Base-by-base conservation (phyloP, 2,329 filamentous ascomycete genomes). In the Neocucurbitaria cava region DNA sequence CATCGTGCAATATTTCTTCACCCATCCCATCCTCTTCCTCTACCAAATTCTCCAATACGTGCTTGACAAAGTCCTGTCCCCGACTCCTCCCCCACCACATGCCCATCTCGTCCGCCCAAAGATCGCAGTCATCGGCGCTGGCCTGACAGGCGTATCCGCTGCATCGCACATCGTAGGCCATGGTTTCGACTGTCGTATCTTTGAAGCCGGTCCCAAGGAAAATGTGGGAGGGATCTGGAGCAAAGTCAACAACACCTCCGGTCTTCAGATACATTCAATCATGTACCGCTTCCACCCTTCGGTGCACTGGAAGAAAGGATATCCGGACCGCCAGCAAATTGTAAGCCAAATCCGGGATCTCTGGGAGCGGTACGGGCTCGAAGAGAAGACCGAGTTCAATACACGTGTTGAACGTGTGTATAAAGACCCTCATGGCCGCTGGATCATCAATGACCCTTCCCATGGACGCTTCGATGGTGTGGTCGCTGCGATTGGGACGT, bases 201-300 rank as follows among this genome's bases (percentile, higher is more conserved):
- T 96, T 61, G 91, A 96, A 71, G 85, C 86, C 7, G 89, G 89
- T 1, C 75, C 81, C 3, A 80, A 86, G 59, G 82, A 89, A 15
- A 81, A 85, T 21, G 73, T 96, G 0, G 90, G 90, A 15, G 91
- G 91, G 0, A 94, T 94, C 30, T 94, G 91, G 90, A 91, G 87
- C 69, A 83, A 84, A 74, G 90, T 95, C 36, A 94, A 95, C 77
- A 90, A 89, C 46, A 93, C 90, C 0, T 93, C 90, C 0, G 86
- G 89, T 15, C 82, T 96, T 0, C 91, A 95, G 68, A 93, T 96
- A 20, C 90, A 96, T 72, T 91, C 87, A 18, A 74, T 93, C 53
- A 95, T 95, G 91, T 96, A 94, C 74, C 85, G 91, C 20, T 96
- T 96, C 72, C 90, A 94, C 62, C 92, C 92, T 0, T 89, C 89